phyloP scores from a whole-genome alignment of 176 grass and related monocot species.

The Aegilops sharonensis region DNA sequence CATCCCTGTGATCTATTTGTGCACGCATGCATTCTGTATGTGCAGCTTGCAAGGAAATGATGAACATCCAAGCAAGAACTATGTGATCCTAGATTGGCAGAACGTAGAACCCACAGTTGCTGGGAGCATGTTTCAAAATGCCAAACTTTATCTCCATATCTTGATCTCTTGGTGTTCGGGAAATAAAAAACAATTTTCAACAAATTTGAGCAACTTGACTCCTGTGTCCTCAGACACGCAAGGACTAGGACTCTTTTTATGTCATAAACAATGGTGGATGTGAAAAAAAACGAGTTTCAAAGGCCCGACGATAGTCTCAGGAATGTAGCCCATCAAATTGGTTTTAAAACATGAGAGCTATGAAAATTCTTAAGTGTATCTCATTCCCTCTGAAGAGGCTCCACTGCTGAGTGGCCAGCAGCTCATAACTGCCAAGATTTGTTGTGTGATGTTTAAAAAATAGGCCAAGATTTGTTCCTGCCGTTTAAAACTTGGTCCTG shows the following conservation, averaged over 20 bases:
- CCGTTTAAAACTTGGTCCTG: no score
- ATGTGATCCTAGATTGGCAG: background rate
- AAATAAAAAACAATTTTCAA: no score
- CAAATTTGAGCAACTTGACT: no score
- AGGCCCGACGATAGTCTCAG: background rate
- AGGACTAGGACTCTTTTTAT: no score
- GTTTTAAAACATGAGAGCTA: background rate
- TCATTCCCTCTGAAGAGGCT: constrained; percentile 30
- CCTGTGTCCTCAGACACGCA: no score
- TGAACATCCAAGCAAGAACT: background rate
- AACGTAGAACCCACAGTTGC: no score
- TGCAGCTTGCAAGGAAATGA: background rate
- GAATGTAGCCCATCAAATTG: background rate
- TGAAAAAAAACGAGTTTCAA: background rate
- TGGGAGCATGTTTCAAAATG: background rate
- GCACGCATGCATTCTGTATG: background rate
- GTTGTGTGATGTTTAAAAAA: no score
- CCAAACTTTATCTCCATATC: background rate
- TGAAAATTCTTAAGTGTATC: constrained; percentile 29
- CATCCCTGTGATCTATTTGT: no score
- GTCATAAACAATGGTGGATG: no score
- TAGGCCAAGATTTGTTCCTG: no score
- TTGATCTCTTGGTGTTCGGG: no score
- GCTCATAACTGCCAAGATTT: background rate
- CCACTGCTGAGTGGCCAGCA: background rate